Evolutionary conservation across 331 rosid species (phyloP), one percentile per base, ranked within the genome.

Genomic region (Phaseolus coccineus): DNA sequence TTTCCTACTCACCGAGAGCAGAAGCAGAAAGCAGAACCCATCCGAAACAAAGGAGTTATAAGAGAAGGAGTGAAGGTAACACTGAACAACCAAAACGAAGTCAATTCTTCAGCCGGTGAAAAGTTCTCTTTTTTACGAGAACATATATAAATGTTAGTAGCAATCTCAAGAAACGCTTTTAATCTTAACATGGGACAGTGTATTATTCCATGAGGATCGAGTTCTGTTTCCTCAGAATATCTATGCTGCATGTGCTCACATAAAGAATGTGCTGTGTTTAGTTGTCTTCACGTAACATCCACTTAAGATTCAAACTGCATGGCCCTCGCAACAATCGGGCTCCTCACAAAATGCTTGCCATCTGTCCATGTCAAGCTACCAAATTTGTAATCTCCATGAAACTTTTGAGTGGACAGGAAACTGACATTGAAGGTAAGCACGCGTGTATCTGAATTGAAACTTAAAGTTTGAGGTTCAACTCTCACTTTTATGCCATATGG

Each of bases 331-430:
- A 85, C 87, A 64, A 91, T 58, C 16, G 92, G 94, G 75, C 16
- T 85, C 81, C 94, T 88, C 70, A 91, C 91, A 44, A 80, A 71
- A 88, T 87, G 91, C 52, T 75, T 85, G 12, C 94, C 91, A 55
- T 89, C 85, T 27, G 91, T 84, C 97, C 94, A 91, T 5, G 90
- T 91, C 55, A 91, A 72, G 83, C 91, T 88, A 57, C 97, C 97
- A 59, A 88, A 89, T 89, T 77, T 87, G 82, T 89, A 91, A 79
- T 46, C 86, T 63, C 90, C 92, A 70, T 82, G 80, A 73, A 84
- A 52, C 74, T 81, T 89, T 44, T 85, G 86, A 22, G 82, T 63
- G n/a, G 97, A 76, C 33, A 28, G 16, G 83, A 91, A 85, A 55
- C 77, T 82, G 8, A 89, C 90, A 81, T 63, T 73, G 76, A 82